Evolutionary conservation across 305 asterid genomes (phyloP).

Genomic region (Fraxinus velutina): DNA sequence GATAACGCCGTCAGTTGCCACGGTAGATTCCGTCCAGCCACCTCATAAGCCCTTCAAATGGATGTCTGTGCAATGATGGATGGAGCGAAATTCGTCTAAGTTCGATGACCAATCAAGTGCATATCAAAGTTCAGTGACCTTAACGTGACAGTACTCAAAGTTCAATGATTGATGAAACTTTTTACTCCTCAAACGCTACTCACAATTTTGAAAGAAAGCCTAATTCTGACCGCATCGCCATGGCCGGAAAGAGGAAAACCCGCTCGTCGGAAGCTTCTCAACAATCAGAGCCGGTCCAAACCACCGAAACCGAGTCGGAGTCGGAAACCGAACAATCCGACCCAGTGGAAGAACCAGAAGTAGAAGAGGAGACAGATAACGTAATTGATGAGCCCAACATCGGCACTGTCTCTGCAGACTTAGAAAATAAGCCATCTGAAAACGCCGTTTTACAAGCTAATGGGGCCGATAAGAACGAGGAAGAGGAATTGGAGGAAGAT

Average conservation of each 20-base stretch:
- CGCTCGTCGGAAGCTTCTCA: slow-evolving; percentile 46
- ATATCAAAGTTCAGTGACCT: no score
- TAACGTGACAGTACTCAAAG: no score
- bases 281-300: slow-evolving; percentile 34
- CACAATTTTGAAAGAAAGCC: neutral
- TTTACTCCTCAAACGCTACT: neutral
- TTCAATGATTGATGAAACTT: no score
- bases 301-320: slow-evolving; percentile 22
- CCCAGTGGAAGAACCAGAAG: slow-evolving; percentile 9
- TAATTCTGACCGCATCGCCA: slow-evolving; percentile 16
- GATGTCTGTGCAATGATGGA: no score
- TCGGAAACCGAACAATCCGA: slow-evolving; percentile 21
- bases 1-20: no score
- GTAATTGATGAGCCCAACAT: neutral
- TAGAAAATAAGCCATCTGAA: slow-evolving; percentile 29
- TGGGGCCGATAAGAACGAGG: slow-evolving; percentile 33
- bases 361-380: neutral
- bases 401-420: slow-evolving; percentile 4
- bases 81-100: no score
- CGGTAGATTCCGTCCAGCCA: no score
- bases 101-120: no score
- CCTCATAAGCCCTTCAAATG: no score
- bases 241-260: slow-evolving; percentile 79
- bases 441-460: slow-evolving; percentile 23
- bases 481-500: slow-evolving; percentile 64